Evolutionary conservation across 2,329 filamentous ascomycete species (phyloP), one percentile per base, ranked within the genome.

Genomic region (Pezicula radicicola): DNA sequence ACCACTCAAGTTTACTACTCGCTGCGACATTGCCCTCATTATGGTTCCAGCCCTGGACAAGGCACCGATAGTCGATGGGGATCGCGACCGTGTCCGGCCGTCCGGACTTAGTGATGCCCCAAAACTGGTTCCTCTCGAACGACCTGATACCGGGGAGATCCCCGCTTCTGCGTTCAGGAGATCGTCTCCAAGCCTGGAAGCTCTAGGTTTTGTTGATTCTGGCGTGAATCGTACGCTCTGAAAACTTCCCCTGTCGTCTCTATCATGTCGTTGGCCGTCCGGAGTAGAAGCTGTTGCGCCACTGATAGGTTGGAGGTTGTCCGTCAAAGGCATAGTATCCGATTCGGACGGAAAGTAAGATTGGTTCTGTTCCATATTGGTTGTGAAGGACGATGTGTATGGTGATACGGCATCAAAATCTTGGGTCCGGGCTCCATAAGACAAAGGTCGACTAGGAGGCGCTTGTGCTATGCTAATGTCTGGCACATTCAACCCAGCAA

Each of bases 1-100:
- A 66, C 96, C 96, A 71, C 91, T 96, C 62, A 99, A 82, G 66
- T 97, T 97, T 65, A 99, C 94, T 51, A 99, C 92, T 75, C 94
- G 90, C 73, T 97, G 92, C 30, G 95, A 97, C 84, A 99, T 96
- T 55, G 84, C 84, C 58, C 88, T 82, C 70, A 92, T 83, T 61
- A 91, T 89, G 8, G 88, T 89, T 42, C 88, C 83, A 55, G 88
- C 88, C 60, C 84, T 78, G 21, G 79, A 81, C 48, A 92, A 69
- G 16, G 88, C 86, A 25, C 80, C 81, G 8, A 80, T 78, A 16
- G 85, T 85, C 2, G 86, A 84, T 37, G 85, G 75, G 41, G 87
- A 87, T 42, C 79, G 74, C 48, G 77, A 75, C 48, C 67, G 66
- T 53, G 72, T 51, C 41, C 57, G 69, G 21, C 76, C 76, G 18